Evolutionary conservation across 106 monocot species (phyloP).

Genomic region (Acorus calamus): DNA sequence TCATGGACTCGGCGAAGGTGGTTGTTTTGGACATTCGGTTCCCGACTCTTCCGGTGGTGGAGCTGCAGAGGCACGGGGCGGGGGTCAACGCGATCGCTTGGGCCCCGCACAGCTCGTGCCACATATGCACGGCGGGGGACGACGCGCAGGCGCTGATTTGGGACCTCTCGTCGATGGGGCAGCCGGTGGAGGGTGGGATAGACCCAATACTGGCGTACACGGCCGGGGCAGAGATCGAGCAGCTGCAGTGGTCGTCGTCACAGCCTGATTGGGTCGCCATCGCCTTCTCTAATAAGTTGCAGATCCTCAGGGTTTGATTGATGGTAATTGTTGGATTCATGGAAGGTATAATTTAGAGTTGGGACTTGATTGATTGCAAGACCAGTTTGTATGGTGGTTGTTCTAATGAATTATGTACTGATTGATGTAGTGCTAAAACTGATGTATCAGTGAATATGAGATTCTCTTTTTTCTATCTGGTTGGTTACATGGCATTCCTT

Average conservation of each 20-base stretch:
- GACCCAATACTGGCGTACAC: constrained; percentile 82
- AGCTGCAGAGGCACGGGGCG: constrained; percentile 89
- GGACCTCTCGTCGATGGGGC: constrained; percentile 92
- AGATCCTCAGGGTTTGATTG: constrained; percentile 77
- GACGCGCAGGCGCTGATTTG: constrained; percentile 94
- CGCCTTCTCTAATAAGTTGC: constrained; percentile 76
- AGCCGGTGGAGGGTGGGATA: constrained; percentile 49
- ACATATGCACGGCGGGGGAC: constrained; percentile 95
- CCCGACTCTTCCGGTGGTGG: constrained; percentile 88
- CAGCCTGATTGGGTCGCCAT: constrained; percentile 98
- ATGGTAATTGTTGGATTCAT: no score
- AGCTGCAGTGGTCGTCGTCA: constrained; percentile 95
- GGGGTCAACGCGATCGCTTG: constrained; percentile 92
- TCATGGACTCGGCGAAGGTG: constrained; percentile 97
- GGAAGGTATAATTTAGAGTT: no score
- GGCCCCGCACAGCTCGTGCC: constrained; percentile 97
- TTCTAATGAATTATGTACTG: no score
- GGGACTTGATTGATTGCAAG: no score
- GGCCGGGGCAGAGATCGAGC: constrained; percentile 92
- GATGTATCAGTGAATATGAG: no score
- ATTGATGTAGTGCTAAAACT: no score
- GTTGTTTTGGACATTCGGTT: constrained; percentile 95
- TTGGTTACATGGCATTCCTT: no score
- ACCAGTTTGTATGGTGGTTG: no score
- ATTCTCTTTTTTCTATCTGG: no score